Evolutionary conservation across 2,329 filamentous ascomycete genomes (phyloP).

Genomic region (Fonsecaea erecta): DNA sequence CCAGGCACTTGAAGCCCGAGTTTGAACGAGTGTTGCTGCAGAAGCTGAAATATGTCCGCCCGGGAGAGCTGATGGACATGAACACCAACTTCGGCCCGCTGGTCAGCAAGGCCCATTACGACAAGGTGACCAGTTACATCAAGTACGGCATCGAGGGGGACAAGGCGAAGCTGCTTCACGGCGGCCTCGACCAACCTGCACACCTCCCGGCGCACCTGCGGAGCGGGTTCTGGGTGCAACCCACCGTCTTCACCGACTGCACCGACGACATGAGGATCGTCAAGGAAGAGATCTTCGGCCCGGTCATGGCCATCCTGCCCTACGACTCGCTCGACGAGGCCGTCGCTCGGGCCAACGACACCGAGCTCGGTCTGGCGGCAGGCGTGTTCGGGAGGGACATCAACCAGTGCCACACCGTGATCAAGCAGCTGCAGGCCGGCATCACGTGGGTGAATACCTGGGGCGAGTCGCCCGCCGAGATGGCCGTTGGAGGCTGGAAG

Average conservation of each 20-base stretch:
- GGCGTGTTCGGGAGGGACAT: conserved; percentile 81
- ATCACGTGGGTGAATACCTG: conserved; percentile 94
- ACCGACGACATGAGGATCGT: conserved; percentile 80
- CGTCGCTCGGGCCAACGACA: conserved; percentile 74
- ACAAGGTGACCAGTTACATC: conserved; percentile 81
- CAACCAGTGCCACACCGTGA: conserved; percentile 72
- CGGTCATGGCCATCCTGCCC: conserved; percentile 78
- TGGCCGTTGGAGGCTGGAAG: conserved; percentile 93
- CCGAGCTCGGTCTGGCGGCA: conserved; percentile 77
- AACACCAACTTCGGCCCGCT: conserved; percentile 83
- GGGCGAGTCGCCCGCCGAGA: conserved; percentile 90
- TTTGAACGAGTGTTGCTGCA: conserved; percentile 73
- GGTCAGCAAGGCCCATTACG: conserved; percentile 72
- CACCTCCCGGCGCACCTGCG: conserved; percentile 56
- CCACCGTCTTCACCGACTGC: conserved; percentile 86
- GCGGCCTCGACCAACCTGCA: conserved; percentile 66
- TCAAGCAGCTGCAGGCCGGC: conserved; percentile 74
- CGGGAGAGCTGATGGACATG: conserved; percentile 73
- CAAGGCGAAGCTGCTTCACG: conserved; percentile 73
- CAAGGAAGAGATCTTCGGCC: conserved; percentile 85
- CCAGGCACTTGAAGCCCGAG: conserved; percentile 63
- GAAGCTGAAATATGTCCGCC: conserved; percentile 71
- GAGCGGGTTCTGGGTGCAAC: conserved; percentile 80
- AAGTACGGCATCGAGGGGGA: conserved; percentile 73
- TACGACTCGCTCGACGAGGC: conserved; percentile 74